These are phyloP conservation scores for Trifolium fragiferum DNA, from an alignment of 306 rosid genomes.

Conservation along the genomic window DNA sequence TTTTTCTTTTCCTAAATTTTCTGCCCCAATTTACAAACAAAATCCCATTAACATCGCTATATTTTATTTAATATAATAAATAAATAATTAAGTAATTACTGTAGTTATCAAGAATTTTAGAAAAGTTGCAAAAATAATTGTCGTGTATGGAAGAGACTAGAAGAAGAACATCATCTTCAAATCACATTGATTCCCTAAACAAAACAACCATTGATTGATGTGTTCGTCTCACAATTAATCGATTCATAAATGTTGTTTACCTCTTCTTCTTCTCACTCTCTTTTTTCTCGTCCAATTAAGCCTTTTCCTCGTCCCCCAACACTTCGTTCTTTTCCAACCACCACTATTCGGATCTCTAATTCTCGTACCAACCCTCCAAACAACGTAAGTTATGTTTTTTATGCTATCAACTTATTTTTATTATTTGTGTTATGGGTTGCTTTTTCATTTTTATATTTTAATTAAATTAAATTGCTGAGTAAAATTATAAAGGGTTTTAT, in stretches of 20 bases:
- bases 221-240: neutral
- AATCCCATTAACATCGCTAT: too few relatives aligned
- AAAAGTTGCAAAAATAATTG: neutral
- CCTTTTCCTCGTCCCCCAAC: constrained; percentile 47
- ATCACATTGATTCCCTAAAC: constrained; percentile 14
- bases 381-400: constrained; percentile 45
- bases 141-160: neutral
- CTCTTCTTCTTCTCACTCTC: constrained; percentile 50
- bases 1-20: too few relatives aligned
- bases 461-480: neutral
- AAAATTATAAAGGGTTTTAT: neutral
- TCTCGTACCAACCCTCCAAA: constrained; percentile 49
- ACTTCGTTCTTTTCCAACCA: constrained; percentile 49
- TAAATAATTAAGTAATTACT: too few relatives aligned
- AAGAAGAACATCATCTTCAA: neutral
- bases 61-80: too few relatives aligned
- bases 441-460: neutral
- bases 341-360: constrained; percentile 63
- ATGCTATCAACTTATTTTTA: neutral
- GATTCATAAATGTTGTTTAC: constrained; percentile 63
- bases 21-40: too few relatives aligned
- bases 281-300: constrained; percentile 60
- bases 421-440: neutral
- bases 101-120: neutral
- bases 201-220: neutral